Evolutionary conservation across 352 stramenopile genomes (phyloP).

Genomic region (Phytophthora vignae): DNA sequence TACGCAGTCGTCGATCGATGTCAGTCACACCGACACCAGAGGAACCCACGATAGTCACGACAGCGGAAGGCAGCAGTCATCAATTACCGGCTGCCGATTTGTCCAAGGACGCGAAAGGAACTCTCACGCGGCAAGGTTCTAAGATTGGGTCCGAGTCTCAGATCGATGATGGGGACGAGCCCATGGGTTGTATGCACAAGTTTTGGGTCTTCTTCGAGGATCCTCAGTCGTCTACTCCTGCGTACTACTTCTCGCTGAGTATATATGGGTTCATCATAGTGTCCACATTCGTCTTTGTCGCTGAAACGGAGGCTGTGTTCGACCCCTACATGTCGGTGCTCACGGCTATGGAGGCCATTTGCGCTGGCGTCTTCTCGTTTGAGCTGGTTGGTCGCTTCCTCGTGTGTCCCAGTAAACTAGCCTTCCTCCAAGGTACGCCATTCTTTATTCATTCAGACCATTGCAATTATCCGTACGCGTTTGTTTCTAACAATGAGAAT

Average conservation of each 20-base stretch:
- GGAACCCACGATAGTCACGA: slow-evolving; percentile 6
- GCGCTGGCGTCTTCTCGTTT: slow-evolving; percentile 63
- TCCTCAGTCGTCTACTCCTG: slow-evolving; percentile 61
- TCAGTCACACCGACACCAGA: slow-evolving; percentile 40
- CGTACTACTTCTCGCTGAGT: slow-evolving; percentile 71
- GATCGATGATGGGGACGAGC: slow-evolving; percentile 12
- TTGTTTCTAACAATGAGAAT: too few species aligned
- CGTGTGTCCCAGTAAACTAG: slow-evolving; percentile 53
- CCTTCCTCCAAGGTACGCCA: slow-evolving; percentile 59
- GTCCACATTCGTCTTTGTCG: slow-evolving; percentile 75
- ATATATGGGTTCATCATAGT: slow-evolving; percentile 75
- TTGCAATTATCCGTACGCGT: neutral
- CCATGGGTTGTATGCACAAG: slow-evolving; percentile 21
- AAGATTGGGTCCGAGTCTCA: slow-evolving; percentile 9
- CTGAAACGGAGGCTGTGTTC: slow-evolving; percentile 65
- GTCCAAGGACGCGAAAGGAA: slow-evolving; percentile 1
- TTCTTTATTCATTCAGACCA: neutral
- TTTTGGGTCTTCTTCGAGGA: slow-evolving; percentile 76
- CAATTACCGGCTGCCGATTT: neutral
- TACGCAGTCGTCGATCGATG: slow-evolving; percentile 28
- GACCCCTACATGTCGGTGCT: slow-evolving; percentile 45
- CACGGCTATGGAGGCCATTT: slow-evolving; percentile 53
- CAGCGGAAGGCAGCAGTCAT: neutral
- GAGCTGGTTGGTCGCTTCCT: slow-evolving; percentile 66
- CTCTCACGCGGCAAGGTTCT: slow-evolving; percentile 23